Conservation (phyloP, 768 basidiomycete species). For the Mycena kentingensis region DNA sequence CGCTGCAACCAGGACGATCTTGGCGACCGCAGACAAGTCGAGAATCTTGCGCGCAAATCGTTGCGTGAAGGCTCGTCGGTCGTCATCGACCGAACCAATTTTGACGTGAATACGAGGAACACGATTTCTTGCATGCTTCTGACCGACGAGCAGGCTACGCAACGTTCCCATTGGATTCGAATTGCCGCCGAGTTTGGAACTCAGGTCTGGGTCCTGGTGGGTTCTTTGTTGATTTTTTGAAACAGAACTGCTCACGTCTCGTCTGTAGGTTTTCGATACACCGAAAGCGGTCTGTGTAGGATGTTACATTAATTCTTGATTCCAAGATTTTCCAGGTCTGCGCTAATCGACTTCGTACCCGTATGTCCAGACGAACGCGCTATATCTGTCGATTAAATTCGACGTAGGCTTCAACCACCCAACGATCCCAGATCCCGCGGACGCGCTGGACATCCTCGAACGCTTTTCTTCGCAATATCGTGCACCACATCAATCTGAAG, state of each 20-base stretch:
- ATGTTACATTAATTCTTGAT: conserved; percentile 12
- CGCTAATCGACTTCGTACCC: conserved; percentile 55
- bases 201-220: conserved; percentile 64
- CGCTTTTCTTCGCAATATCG: conserved; percentile 65
- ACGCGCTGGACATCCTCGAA: conserved; percentile 61
- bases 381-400: conserved; percentile 2
- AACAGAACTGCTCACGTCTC: no score
- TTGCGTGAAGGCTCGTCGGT: conserved; percentile 66
- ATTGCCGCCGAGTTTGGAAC: conserved; percentile 69
- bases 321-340: conserved; percentile 49
- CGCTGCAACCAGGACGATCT: conserved; percentile 84
- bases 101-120: conserved; percentile 48
- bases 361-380: conserved; percentile 42
- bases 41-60: conserved; percentile 53
- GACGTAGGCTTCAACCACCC: conserved; percentile 55
- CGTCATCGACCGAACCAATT: conserved; percentile 79
- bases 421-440: conserved; percentile 65
- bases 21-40: conserved; percentile 67
- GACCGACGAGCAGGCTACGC: conserved; percentile 42
- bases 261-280: conserved; percentile 60
- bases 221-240: background rate
- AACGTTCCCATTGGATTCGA: conserved; percentile 72
- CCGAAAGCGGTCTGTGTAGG: conserved; percentile 76
- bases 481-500: conserved; percentile 59
- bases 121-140: background rate